Evolutionary conservation across 805 yeast species (phyloP).

Genomic region (Cyberlindnera subsufficiens): DNA sequence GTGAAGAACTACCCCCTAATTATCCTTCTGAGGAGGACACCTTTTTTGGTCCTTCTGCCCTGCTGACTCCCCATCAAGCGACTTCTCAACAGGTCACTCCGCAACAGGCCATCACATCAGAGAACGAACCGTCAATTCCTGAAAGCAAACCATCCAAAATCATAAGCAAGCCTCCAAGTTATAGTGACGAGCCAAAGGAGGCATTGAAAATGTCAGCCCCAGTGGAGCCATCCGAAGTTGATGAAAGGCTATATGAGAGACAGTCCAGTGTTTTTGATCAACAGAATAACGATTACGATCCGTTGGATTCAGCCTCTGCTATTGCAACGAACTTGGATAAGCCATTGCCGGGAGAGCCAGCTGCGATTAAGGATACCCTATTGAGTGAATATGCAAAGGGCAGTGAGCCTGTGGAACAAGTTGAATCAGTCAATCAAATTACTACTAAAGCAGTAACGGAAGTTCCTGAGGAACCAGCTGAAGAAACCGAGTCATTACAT

Average conservation of each 20-base stretch:
- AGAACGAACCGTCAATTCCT: not conserved
- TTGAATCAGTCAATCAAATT: no score
- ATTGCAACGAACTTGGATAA: no score
- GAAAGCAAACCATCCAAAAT: slow-evolving; percentile 4
- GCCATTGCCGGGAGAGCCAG: not conserved
- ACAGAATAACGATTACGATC: slow-evolving; percentile 22
- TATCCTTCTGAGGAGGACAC: slow-evolving; percentile 60
- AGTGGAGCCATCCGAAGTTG: slow-evolving; percentile 6
- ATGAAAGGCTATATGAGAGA: slow-evolving; percentile 26
- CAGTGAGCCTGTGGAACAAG: no score
- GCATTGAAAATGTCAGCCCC: slow-evolving; percentile 2
- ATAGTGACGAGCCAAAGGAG: slow-evolving; percentile 21
- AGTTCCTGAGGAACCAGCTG: no score
- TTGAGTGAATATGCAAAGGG: not conserved
- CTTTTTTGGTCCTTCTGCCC: slow-evolving; percentile 46
- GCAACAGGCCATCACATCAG: not conserved
- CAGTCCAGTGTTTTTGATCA: slow-evolving; percentile 28
- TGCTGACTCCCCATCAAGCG: slow-evolving; percentile 5
- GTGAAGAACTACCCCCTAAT: slow-evolving; percentile 67
- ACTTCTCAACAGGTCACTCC: not conserved
- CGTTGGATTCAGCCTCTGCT: not conserved
- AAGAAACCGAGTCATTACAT: no score
- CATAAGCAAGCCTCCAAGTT: slow-evolving; percentile 22
- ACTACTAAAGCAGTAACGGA: no score
- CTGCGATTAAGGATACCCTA: not conserved